A percentile compares a stretch with the other conserved stretches of the same genome.
phyloP scores from a whole-genome alignment of 2,329 filamentous ascomycete genomes.

The Alternaria consortialis region DNA sequence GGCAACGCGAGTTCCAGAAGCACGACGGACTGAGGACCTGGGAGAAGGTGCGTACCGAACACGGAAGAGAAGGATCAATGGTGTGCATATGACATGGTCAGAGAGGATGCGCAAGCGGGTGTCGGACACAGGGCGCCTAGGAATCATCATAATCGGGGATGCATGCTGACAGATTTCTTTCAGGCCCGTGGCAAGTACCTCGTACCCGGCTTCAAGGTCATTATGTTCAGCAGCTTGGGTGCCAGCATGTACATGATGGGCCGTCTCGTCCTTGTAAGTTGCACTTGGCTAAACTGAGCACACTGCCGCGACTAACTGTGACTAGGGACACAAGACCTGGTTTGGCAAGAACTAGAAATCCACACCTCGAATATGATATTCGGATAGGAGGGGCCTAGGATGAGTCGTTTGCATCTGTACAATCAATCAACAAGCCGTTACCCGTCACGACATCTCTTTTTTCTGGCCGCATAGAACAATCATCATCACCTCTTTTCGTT shows the following conservation, averaged over 20 bases:
- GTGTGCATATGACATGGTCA: neutral
- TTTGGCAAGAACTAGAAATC: constrained; percentile 54
- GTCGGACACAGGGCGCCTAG: neutral
- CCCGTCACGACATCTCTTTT: constrained; percentile 12
- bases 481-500: neutral
- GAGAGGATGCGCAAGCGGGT: neutral
- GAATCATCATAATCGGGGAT: neutral
- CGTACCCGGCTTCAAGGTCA: constrained; percentile 73
- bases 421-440: constrained; percentile 39
- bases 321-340: constrained; percentile 79
- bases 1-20: constrained; percentile 78
- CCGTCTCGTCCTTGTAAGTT: constrained; percentile 69
- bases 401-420: constrained; percentile 40
- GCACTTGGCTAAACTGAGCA: neutral
- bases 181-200: constrained; percentile 70
- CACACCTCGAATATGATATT: constrained; percentile 10
- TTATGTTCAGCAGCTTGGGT: constrained; percentile 69
- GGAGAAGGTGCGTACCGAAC: constrained; percentile 72
- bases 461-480: constrained; percentile 10
- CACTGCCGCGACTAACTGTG: constrained; percentile 7
- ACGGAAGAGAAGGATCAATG: constrained; percentile 17
- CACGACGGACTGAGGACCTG: constrained; percentile 77
- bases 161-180: constrained; percentile 44
- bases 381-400: constrained; percentile 17
- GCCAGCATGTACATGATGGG: constrained; percentile 77